Evolutionary conservation across 2,329 filamentous ascomycete genomes (phyloP).

Genomic region (Pseudocercospora eumusae): DNA sequence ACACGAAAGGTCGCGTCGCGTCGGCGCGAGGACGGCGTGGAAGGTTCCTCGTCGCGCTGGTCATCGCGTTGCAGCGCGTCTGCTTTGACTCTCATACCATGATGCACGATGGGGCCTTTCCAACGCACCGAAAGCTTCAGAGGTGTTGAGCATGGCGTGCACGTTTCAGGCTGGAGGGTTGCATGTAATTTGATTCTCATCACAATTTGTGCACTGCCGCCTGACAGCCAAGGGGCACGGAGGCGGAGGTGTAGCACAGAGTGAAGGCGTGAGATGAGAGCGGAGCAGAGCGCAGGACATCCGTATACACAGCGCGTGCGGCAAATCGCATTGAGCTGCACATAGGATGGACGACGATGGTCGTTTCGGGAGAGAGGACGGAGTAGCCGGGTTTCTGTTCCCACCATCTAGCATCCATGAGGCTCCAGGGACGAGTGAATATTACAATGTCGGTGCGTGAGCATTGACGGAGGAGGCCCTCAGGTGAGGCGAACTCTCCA

Average conservation of each 20-base stretch:
- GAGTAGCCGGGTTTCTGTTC: background rate
- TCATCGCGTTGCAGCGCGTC: background rate
- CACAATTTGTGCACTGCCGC: background rate
- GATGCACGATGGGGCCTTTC: background rate
- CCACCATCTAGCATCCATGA: background rate
- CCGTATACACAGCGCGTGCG: background rate
- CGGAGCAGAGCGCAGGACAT: background rate
- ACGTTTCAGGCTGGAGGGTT: background rate
- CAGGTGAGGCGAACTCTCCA: too few relatives aligned
- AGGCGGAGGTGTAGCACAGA: background rate
- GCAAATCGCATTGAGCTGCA: background rate
- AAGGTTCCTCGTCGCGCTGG: background rate
- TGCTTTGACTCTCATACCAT: background rate
- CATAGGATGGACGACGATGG: background rate
- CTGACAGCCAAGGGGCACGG: background rate
- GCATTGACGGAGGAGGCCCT: too few relatives aligned
- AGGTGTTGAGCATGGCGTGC: background rate
- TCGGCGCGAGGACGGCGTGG: background rate
- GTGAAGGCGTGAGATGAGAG: background rate
- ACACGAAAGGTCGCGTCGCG: background rate
- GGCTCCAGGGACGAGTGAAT: background rate
- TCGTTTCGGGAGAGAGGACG: background rate
- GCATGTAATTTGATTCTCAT: background rate
- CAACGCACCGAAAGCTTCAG: background rate
- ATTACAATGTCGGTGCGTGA: too few relatives aligned